Evolutionary conservation across 192 early-diverging fungal species (phyloP), one percentile per base, ranked within the genome.

Genomic region (Mortierella alpina): DNA sequence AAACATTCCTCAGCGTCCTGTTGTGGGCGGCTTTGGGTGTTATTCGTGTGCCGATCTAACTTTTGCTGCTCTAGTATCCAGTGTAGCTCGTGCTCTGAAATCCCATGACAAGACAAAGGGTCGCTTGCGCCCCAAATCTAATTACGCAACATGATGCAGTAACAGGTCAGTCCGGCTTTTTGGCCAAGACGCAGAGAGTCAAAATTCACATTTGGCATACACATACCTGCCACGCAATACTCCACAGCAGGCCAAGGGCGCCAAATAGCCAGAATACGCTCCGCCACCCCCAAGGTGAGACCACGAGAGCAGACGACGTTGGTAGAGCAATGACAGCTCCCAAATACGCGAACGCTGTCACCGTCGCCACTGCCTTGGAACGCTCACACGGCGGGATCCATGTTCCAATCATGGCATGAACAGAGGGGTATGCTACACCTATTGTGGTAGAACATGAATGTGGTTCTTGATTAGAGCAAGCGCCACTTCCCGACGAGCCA

Each of bases 211-310:
- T 53, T 44, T n/a, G n/a, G n/a, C n/a, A 31, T 1, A 31, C 31
- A 31, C 18, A 6, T 72, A 68, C 69, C 64, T 80, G 68, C 83
- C 83, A 84, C 6, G 31, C 23, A 4, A 76, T 7, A 39, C 61
- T 75, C 83, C 83, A 84, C 23, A 69, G 4, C 15, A 72, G 1
- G 2, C 83, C 83, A 40, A 76, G 65, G n/a, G 23, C 4, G 0
- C 83, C 77, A 68, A 84, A 84, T 4, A 84, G 42, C 63, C 70
- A 84, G 66, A 84, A 84, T 47, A 84, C 76, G 46, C 83, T 73
- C 48, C 78, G 63, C 83, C 83, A 84, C 14, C 83, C 83, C 71
- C 76, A 79, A 0, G 77, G 68, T 18, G 74, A 66, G 3, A 72
- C 73, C 7, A 79, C 83, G 40, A 84, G 59, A 11, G 72, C 68